Conservation (phyloP, 306 rosid species). For the Pyrus bretschneideri region DNA sequence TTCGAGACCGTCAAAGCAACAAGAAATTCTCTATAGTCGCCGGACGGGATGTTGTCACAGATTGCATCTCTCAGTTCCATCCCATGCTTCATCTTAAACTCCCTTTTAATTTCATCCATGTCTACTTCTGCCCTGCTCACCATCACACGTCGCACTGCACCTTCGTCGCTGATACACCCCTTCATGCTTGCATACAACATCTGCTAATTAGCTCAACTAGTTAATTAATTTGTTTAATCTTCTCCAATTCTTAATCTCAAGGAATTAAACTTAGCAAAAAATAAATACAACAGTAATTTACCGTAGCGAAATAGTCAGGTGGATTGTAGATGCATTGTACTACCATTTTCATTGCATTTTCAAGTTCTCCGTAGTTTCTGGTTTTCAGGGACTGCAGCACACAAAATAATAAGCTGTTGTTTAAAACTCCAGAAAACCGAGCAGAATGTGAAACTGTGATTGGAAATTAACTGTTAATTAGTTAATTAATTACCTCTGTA, state of each 20-base stretch:
- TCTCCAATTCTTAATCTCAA: neutral
- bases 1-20: conserved; percentile 43
- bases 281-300: neutral
- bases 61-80: conserved; percentile 40
- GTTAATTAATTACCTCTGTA: conserved; percentile 33
- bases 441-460: neutral
- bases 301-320: conserved; percentile 52
- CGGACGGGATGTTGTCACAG: conserved; percentile 30
- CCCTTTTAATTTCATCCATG: conserved; percentile 47
- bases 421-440: neutral
- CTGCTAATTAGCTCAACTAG: conserved; percentile 20
- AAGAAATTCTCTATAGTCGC: conserved; percentile 48
- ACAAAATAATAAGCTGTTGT: neutral
- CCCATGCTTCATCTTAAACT: conserved; percentile 41
- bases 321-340: conserved; percentile 51
- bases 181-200: conserved; percentile 32
- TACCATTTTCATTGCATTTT: conserved; percentile 31
- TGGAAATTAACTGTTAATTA: neutral
- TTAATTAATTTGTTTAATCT: no score
- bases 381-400: conserved; percentile 39
- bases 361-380: conserved; percentile 42
- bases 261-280: no score
- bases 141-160: conserved; percentile 31
- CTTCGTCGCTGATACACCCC: conserved; percentile 28
- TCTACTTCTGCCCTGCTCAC: conserved; percentile 56